Evolutionary conservation across 345 rosid species (phyloP).

Genomic region (Lagerstroemia speciosa): DNA sequence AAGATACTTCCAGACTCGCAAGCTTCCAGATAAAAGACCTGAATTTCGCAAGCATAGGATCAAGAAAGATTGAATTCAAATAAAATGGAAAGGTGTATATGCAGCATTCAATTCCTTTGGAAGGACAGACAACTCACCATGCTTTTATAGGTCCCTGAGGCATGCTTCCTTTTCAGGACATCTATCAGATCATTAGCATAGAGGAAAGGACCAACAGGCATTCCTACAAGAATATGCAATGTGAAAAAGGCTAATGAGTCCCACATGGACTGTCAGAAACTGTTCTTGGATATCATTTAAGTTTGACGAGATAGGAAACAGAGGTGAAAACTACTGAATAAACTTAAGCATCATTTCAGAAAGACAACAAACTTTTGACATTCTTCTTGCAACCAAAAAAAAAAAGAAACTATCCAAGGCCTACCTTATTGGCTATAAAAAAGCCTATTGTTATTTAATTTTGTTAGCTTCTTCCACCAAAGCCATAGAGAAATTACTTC

Average conservation of each 20-base stretch:
- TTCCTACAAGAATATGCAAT: slow-evolving; percentile 37
- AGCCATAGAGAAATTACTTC: neutral
- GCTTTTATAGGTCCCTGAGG: slow-evolving; percentile 64
- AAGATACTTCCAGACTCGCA: slow-evolving; percentile 46
- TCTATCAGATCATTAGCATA: slow-evolving; percentile 67
- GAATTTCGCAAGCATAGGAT: neutral
- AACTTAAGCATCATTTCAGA: neutral
- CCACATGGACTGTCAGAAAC: neutral
- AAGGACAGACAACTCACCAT: slow-evolving; percentile 34
- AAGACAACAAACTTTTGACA: neutral
- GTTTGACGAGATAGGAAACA: neutral
- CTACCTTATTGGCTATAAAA: neutral
- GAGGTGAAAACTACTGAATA: neutral
- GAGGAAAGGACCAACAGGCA: slow-evolving; percentile 77
- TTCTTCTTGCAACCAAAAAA: neutral
- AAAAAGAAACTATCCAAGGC: no score
- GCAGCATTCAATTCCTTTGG: slow-evolving; percentile 7
- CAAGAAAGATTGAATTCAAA: neutral
- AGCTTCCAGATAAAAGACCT: slow-evolving; percentile 40
- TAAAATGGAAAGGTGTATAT: neutral
- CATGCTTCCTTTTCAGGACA: slow-evolving; percentile 67
- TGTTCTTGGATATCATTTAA: neutral
- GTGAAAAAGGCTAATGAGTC: slow-evolving; percentile 5
- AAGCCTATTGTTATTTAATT: neutral
- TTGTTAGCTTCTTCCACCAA: neutral